These are phyloP conservation scores for Antitrichia curtipendula DNA, from an alignment of 225 moss, liverwort and hornwort genomes.

Conservation along the genomic window DNA sequence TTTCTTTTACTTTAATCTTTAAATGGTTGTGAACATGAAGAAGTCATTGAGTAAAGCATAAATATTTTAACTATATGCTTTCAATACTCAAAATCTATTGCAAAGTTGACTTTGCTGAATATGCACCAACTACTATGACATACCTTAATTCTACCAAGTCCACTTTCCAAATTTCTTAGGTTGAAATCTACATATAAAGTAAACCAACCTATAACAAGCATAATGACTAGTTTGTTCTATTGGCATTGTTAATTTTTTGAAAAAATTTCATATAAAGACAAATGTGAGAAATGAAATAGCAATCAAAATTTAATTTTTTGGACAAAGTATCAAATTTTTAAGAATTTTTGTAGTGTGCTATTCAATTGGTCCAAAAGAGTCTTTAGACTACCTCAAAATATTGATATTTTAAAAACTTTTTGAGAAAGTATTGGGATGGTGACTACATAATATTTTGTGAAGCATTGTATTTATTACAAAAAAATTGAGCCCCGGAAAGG, in stretches of 20 bases:
- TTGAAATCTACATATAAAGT: background rate
- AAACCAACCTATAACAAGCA: background rate
- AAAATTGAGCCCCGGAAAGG: too few relatives aligned
- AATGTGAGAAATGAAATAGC: accelerated
- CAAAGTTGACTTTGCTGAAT: background rate
- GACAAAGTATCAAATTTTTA: background rate
- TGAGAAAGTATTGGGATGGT: too few relatives aligned
- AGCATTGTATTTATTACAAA: too few relatives aligned
- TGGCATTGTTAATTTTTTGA: background rate
- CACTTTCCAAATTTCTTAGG: background rate
- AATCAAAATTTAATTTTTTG: background rate
- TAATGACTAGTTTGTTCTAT: background rate
- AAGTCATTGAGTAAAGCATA: background rate
- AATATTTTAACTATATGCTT: background rate
- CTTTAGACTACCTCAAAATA: background rate
- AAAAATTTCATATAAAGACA: background rate
- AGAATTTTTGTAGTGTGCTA: background rate
- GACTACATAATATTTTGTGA: too few relatives aligned
- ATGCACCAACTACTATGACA: background rate
- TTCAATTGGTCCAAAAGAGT: background rate
- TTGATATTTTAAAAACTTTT: too few relatives aligned
- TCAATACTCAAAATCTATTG: background rate
- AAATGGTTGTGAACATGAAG: background rate
- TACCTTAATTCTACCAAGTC: background rate
- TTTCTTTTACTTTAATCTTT: background rate